Conservation (phyloP, 768 basidiomycete genomes). For the Lanmaoa pseudosensibilis region DNA sequence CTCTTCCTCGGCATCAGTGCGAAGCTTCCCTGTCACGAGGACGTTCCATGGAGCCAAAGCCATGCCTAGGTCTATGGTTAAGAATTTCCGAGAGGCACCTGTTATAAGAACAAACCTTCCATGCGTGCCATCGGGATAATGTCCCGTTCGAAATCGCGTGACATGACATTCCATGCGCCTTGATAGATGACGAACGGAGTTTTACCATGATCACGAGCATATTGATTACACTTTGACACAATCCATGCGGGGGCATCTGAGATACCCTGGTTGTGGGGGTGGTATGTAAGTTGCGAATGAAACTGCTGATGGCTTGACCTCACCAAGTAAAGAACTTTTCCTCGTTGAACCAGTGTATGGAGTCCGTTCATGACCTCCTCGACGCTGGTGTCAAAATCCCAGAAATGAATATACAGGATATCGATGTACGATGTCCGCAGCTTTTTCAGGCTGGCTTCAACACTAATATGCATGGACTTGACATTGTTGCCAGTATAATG, state of each 20-base stretch:
- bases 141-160: slow-evolving; percentile 51
- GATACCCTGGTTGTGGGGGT: slow-evolving; percentile 29
- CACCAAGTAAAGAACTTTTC: slow-evolving; percentile 42
- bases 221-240: slow-evolving; percentile 46
- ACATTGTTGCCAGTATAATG: too few species aligned
- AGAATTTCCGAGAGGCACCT: slow-evolving; percentile 1
- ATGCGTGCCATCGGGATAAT: slow-evolving; percentile 38
- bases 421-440: too few species aligned
- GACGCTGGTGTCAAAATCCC: slow-evolving; percentile 22
- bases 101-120: slow-evolving; percentile 31
- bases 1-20: slow-evolving; percentile 30
- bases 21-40: slow-evolving; percentile 27
- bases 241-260: slow-evolving; percentile 50
- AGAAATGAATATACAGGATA: slow-evolving; percentile 50
- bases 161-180: slow-evolving; percentile 44
- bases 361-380: slow-evolving; percentile 47
- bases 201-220: slow-evolving; percentile 48
- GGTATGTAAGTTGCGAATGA: background rate
- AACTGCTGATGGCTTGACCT: background rate
- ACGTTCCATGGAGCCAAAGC: slow-evolving; percentile 39
- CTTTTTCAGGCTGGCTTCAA: too few species aligned
- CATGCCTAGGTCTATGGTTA: background rate
- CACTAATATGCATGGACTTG: too few species aligned
- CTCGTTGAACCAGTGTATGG: slow-evolving; percentile 40
- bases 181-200: slow-evolving; percentile 55